Evolutionary conservation across 306 rosid genomes (phyloP).

Genomic region (Potentilla sterilis): DNA sequence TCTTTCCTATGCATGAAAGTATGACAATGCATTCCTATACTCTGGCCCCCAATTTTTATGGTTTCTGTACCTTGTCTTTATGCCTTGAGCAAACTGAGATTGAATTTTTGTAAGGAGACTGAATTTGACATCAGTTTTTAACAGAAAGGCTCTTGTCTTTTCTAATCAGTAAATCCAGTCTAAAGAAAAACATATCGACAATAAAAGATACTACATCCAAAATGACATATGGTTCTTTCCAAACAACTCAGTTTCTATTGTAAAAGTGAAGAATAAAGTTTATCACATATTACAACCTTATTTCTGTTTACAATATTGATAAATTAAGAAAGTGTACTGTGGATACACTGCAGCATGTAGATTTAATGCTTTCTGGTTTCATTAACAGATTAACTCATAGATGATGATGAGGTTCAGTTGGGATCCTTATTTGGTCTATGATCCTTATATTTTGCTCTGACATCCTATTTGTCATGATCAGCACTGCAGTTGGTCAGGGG

Average conservation of each 20-base stretch:
- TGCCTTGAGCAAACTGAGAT: not conserved
- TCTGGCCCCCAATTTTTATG: not conserved
- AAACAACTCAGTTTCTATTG: not conserved
- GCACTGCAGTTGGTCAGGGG: conserved; percentile 55
- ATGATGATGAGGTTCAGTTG: not conserved
- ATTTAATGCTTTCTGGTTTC: conserved; percentile 8
- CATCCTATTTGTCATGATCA: conserved; percentile 38
- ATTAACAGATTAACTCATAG: not conserved
- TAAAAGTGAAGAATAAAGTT: not conserved
- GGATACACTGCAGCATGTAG: not conserved
- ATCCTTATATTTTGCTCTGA: conserved; percentile 30
- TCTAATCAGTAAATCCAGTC: not conserved
- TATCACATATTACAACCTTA: not conserved
- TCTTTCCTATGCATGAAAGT: conserved; percentile 13
- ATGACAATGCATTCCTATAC: not conserved
- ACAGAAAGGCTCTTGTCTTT: not conserved
- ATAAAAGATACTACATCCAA: not conserved
- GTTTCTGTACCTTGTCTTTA: not conserved
- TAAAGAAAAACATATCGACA: not conserved
- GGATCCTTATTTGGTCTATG: conserved; percentile 1
- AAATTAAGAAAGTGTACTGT: not conserved
- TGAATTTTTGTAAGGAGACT: not conserved
- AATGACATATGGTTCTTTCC: not conserved
- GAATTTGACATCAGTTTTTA: not conserved
- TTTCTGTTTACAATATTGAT: not conserved